Evolutionary conservation across 2,329 filamentous ascomycete species (phyloP).

Genomic region (Blumeria graminis): DNA sequence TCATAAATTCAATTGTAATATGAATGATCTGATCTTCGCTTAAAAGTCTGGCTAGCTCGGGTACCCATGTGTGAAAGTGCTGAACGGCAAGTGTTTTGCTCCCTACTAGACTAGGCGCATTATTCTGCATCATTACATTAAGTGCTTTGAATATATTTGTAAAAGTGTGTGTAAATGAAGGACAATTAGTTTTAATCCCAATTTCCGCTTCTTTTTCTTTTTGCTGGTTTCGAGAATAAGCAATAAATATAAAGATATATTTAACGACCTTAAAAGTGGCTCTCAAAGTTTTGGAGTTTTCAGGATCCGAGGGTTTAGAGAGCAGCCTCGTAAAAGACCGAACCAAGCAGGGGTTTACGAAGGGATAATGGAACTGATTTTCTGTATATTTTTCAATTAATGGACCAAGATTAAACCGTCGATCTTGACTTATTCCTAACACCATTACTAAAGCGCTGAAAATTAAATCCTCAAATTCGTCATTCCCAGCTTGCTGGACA

Average conservation of each 20-base stretch:
- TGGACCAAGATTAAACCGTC: conserved; percentile 74
- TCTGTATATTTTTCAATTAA: conserved; percentile 82
- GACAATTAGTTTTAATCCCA: conserved; percentile 46
- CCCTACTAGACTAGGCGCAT: conserved; percentile 64
- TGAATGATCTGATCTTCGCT: conserved; percentile 67
- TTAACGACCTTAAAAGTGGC: conserved; percentile 87
- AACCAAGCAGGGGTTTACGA: conserved; percentile 70
- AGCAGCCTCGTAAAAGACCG: conserved; percentile 68
- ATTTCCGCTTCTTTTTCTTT: conserved; percentile 61
- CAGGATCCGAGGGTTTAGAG: conserved; percentile 57
- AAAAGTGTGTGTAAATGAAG: conserved; percentile 58
- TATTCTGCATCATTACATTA: conserved; percentile 71
- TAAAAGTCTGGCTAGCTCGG: conserved; percentile 58
- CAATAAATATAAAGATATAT: conserved; percentile 85
- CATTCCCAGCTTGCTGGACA: conserved; percentile 72
- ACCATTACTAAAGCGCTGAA: conserved; percentile 80
- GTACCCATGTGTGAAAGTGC: conserved; percentile 94
- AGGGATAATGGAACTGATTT: conserved; percentile 74
- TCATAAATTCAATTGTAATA: conserved; percentile 80
- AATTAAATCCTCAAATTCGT: conserved; percentile 78
- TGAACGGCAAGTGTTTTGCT: conserved; percentile 90
- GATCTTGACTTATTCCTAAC: conserved; percentile 78
- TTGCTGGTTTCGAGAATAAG: conserved; percentile 67
- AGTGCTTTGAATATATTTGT: conserved; percentile 74
- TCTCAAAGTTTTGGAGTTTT: conserved; percentile 61